phyloP scores from a whole-genome alignment of 371 early-diverging fungal genomes.

The Apophysomyces variabilis region DNA sequence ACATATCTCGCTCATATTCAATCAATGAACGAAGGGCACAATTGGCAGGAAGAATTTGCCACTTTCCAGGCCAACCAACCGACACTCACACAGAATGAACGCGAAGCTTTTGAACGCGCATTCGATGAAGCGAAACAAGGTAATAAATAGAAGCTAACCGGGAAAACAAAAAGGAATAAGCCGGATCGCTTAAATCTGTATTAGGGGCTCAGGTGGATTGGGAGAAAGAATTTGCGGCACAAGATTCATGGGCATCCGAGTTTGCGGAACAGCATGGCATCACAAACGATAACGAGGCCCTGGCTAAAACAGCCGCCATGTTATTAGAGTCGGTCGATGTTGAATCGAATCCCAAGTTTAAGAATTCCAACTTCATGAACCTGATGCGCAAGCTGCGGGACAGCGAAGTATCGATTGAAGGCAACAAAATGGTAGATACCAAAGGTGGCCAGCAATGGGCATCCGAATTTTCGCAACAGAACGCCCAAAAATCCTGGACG shows the following conservation, averaged over 20 bases:
- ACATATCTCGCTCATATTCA: neutral
- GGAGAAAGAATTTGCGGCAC: conserved; percentile 59
- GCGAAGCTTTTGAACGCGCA: conserved; percentile 73
- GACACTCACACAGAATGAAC: conserved; percentile 46
- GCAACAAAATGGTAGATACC: conserved; percentile 75
- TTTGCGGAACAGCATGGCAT: conserved; percentile 41
- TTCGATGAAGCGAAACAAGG: conserved; percentile 74
- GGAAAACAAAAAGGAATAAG: neutral
- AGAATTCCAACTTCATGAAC: conserved; percentile 86
- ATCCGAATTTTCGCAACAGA: conserved; percentile 49
- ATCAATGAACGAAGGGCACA: conserved; percentile 16
- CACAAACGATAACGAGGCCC: conserved; percentile 56
- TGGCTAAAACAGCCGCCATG: conserved; percentile 86
- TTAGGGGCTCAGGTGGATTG: conserved; percentile 37
- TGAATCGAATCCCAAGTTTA: conserved; percentile 88
- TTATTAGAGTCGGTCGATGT: conserved; percentile 78
- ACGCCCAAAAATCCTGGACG: conserved; percentile 48
- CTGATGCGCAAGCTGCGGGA: conserved; percentile 92
- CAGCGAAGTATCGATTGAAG: conserved; percentile 83
- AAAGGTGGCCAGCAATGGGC: conserved; percentile 37
- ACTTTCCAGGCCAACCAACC: conserved; percentile 30
- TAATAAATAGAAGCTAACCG: conserved; percentile 16
- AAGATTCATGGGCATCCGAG: conserved; percentile 60
- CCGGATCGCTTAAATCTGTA: neutral
- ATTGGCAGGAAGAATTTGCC: conserved; percentile 54